Evolutionary conservation across 768 basidiomycete genomes (phyloP), one percentile per base, ranked within the genome.

Genomic region (Polyporus arcularius): DNA sequence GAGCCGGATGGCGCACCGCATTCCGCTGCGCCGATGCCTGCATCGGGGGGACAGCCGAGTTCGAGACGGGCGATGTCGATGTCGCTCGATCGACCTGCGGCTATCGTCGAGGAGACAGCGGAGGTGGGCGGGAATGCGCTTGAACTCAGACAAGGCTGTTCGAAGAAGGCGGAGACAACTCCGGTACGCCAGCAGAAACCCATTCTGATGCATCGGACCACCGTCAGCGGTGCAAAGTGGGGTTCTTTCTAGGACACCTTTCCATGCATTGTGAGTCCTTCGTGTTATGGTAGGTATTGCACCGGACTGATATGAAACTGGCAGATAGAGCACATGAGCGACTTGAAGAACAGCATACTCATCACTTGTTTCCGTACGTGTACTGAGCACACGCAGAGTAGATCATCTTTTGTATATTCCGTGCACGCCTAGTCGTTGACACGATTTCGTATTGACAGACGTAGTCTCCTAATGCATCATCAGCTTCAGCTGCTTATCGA

Each of bases 1-100:
- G 68, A 69, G 64, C 70, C 70, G 28, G 68, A 69, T 52, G 65
- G 62, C 16, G 57, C 65, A 39, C 70, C 70, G 12, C 67, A 69
- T 43, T 69, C 53, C 41, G 67, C 68, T 1, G 42, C 62, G 21
- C 21, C 21, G 16, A 63, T 64, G 62, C 70, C 70, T 9, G 53
- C 32, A 10, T 26, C 62, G 28, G 10, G 11, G 38, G 16, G 31
- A 26, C 40, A 38, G 10, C 18, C 31, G 49, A 7, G 12, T 16
- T 12, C 38, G 39, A 8, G 53, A 28, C 39, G 62, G 3, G 57
- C 62, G 26, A 26, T 57, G 14, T 58, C 62, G 46, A 6, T 58
- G 21, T 47, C 51, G 14, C 49, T 53, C 15, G 41, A 51, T 15
- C 15, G 57, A 11, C 62, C 62, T 8, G 62, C 54, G 43, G 50